phyloP scores from a whole-genome alignment of 2,329 filamentous ascomycete genomes.

The Colletotrichum simmondsii region DNA sequence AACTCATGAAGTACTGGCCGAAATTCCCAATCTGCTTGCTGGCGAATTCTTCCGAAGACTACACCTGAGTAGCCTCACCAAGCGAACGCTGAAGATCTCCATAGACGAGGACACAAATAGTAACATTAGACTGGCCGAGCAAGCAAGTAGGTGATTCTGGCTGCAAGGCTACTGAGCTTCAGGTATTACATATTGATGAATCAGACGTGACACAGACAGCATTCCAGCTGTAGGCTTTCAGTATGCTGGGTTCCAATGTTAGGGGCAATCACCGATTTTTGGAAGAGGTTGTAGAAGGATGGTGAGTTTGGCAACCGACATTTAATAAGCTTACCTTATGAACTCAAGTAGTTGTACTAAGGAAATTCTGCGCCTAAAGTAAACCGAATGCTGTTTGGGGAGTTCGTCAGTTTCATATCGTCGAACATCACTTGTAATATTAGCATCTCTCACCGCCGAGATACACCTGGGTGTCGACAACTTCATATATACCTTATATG shows the following conservation, averaged over 20 bases:
- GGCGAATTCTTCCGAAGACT: neutral
- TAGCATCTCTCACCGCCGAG: too few species aligned
- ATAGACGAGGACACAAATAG: neutral
- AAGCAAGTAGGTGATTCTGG: neutral
- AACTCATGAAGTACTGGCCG: neutral
- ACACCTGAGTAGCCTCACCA: neutral
- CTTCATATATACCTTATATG: too few species aligned
- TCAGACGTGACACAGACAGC: neutral
- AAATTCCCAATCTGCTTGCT: too few species aligned
- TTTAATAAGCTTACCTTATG: too few species aligned
- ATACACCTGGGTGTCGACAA: too few species aligned
- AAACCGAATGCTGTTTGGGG: too few species aligned
- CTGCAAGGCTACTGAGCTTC: neutral
- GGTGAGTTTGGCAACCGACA: too few species aligned
- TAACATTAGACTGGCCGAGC: neutral
- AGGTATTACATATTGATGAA: fast-evolving
- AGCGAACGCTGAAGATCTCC: too few species aligned
- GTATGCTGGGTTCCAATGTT: neutral
- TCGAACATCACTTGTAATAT: too few species aligned
- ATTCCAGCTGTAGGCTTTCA: neutral
- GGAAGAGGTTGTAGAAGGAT: neutral
- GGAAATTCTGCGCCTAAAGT: too few species aligned
- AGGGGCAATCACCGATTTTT: neutral
- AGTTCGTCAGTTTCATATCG: too few species aligned
- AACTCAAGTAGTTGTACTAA: too few species aligned